Base-by-base conservation (phyloP, 805 yeast species). In the Kazachstania viticola region DNA sequence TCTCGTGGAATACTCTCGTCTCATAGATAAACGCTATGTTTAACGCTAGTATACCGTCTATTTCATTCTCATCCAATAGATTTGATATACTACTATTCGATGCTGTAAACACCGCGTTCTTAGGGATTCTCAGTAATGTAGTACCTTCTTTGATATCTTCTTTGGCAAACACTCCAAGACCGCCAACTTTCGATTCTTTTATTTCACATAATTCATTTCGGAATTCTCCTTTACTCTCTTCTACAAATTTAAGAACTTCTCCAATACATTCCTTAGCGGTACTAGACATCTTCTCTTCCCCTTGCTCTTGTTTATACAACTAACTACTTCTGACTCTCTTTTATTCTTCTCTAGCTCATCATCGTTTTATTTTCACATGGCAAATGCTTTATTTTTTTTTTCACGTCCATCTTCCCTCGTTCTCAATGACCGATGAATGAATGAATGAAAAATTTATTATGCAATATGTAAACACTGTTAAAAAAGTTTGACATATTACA, bases 21-120 rank as follows among this genome's bases (percentile, higher is more conserved):
- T 88, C 97, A 47, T 81, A 84, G 17, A 85, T 61, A 36, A 75
- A 79, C 0, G 87, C 72, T 6, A 82, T 41, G 5, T 79, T 71
- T 31, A 87, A 59, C 0, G 75, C 79, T 26, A 71, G 64, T 58
- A 80, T 71, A 0, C 93, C 91, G 24, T 64, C 67, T 4, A 79
- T 54, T 2, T 58, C 64, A 18, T 65, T 65, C 28, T 82, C 94
- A 9, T 62, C 52, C 9, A 87, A 48, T 12, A 85, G 46, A 42
- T 85, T 80, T 18, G 82, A 72, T 19, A 87, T 69, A 11, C 62
- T 61, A 7, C 80, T 67, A 42, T 69, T 79, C 34, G 71, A 67
- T 0, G 72, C 65, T 13, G 81, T 68, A 27, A 79, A 60, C 1
- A 79, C 60, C 24, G 70, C 64, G 3, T 60, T 46, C 48, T 80